Base-by-base conservation (phyloP, 2,329 filamentous ascomycete genomes). In the Cyphellophora europaea region DNA sequence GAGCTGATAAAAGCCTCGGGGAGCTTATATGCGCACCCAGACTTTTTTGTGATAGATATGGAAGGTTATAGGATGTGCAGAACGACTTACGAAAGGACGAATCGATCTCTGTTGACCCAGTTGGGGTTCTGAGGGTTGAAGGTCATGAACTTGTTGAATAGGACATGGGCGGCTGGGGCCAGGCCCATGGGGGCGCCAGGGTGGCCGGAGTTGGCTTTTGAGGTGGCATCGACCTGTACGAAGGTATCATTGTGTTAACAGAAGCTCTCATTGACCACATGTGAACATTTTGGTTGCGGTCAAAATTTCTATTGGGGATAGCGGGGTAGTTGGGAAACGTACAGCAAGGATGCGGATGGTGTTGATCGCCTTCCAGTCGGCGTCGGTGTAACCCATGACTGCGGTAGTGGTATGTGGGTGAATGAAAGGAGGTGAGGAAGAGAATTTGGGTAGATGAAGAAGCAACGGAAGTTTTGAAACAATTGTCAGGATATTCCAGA, bases 61-160 rank as follows among this genome's bases (percentile, higher is more conserved):
- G n/a, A n/a, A n/a, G n/a, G n/a, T n/a, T n/a, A n/a, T n/a, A n/a
- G n/a, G n/a, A n/a, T n/a, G n/a, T n/a, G n/a, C n/a, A n/a, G n/a
- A n/a, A n/a, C 17, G 13, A 82, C 88, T 76, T 77, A 95, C 88
- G 91, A 98, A 62, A 98, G 87, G 45, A 98, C 87, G 59, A 98
- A 98, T 64, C 91, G 83, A 69, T 98, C 91, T 58, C 91, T 82
- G 78, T 96, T 96, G 55, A 91, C 57, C 88, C 88, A 98, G 49
- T 86, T 74, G 53, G 91, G 85, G 77, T 94, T 95, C 81, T 95
- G 93, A 56, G 91, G 91, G 81, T 96, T 98, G 77, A 95, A 98
- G 63, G 70, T 93, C 86, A 98, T 86, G 75, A 95, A 93, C 67
- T 91, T 93, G 78, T 94, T 93, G 72, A 85, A 98, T 49, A 98